Conservation (phyloP, 495 filamentous ascomycete species). For the Aspergillus hancockii region DNA sequence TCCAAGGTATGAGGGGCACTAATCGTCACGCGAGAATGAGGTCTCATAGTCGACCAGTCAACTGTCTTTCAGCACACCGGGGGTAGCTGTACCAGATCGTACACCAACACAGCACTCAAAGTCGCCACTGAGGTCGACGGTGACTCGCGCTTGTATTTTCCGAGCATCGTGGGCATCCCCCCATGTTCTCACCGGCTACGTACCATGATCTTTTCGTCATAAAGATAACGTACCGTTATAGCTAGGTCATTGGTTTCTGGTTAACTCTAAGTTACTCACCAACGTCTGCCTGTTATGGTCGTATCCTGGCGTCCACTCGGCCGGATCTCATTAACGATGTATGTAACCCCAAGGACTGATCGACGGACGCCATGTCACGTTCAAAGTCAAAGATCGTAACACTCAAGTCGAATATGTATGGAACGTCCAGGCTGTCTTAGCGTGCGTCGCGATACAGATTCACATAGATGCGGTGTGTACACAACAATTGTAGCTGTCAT, state of each 20-base stretch:
- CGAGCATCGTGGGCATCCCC: constrained; percentile 20
- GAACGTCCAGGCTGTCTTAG: constrained; percentile 16
- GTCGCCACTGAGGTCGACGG: constrained; percentile 12
- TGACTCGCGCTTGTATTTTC: constrained; percentile 17
- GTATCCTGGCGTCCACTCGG: not conserved
- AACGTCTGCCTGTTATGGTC: not conserved
- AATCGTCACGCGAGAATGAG: constrained; percentile 14
- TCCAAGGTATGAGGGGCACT: constrained; percentile 9
- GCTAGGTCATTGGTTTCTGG: not conserved
- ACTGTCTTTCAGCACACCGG: constrained; percentile 6
- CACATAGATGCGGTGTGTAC: constrained; percentile 7
- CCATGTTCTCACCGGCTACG: not conserved
- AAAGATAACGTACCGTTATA: not conserved
- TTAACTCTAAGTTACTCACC: not conserved
- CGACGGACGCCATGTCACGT: constrained; percentile 17
- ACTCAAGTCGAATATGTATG: constrained; percentile 13
- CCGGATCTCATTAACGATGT: constrained; percentile 5
- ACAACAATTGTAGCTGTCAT: not conserved
- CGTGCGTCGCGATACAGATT: constrained; percentile 4
- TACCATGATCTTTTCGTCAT: not conserved
- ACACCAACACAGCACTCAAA: not conserved
- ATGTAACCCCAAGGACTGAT: constrained; percentile 1
- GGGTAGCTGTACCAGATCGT: not conserved
- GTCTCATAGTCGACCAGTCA: constrained; percentile 17
- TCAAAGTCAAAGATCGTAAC: constrained; percentile 8